phyloP scores from a whole-genome alignment of 495 filamentous ascomycete genomes.

The Staphylotrichum tortipilum region DNA sequence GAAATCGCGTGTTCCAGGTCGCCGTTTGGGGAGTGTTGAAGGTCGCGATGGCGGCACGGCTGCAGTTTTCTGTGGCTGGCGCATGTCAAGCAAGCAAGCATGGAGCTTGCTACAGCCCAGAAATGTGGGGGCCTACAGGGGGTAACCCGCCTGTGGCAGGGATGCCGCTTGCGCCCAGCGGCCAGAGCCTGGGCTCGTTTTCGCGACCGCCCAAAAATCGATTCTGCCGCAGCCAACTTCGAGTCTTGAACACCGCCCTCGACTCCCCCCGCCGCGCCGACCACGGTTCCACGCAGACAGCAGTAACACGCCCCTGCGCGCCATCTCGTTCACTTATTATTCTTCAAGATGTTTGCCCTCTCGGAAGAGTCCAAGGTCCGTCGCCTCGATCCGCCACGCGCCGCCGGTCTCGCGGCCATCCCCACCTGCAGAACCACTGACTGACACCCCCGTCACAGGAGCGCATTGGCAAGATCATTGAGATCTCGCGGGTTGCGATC shows the following conservation, averaged over 20 bases:
- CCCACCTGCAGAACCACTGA: background rate
- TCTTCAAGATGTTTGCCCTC: constrained; percentile 69
- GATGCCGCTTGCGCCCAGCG: constrained; percentile 1
- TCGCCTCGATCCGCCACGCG: no score
- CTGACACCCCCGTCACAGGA: constrained; percentile 49
- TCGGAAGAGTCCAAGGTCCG: constrained; percentile 94
- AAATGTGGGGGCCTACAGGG: background rate
- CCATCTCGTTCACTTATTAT: no score
- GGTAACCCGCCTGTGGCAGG: background rate
- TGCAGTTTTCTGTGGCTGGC: no score
- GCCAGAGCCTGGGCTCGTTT: background rate
- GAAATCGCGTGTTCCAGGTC: no score
- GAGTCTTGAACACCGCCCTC: background rate
- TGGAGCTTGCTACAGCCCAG: no score
- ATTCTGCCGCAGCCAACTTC: constrained; percentile 12
- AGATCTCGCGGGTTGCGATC: constrained; percentile 87
- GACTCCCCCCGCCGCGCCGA: background rate
- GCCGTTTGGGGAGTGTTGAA: no score
- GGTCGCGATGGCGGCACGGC: no score
- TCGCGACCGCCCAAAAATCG: constrained; percentile 10
- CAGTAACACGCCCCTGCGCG: background rate
- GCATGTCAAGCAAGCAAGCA: no score
- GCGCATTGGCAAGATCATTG: constrained; percentile 90
- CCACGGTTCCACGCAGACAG: background rate
- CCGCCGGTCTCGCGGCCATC: background rate